Base-by-base conservation (phyloP, 2,329 filamentous ascomycete genomes). In the Aspergillus awamori region DNA sequence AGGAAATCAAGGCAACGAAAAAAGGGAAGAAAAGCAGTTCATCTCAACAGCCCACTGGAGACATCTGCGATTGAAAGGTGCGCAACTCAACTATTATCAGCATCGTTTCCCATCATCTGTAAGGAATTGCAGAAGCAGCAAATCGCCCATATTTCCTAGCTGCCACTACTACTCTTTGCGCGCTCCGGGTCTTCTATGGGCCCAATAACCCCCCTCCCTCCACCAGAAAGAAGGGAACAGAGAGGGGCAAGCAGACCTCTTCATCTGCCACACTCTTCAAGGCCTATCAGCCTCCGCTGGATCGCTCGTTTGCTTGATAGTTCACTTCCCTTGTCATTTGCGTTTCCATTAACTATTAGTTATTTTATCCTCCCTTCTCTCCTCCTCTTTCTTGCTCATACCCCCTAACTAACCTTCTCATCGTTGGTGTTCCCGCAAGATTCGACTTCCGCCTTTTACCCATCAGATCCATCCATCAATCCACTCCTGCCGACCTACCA, bases 171-270 rank as follows among this genome's bases (percentile, higher is more conserved):
- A 24, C 10, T 41, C 24, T 47, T 28, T 15, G 15, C 26, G 7
- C 47, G 7, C 47, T 13, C 41, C 57, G n/a, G 47, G 39, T 49
- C 20, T 55, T 36, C 41, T 39, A 33, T 55, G 39, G 53, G 47
- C 47, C 48, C 26, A 53, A 60, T 57, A 24, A 36, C 11, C 59
- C 56, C 57, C 59, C 51, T 53, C 57, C 59, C 51, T 53, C 49
- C 55, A 61, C 48, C 49, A 57, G 38, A n/a, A 43, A 48, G 39
- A 43, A 11, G 33, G 33, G 11, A 57, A 60, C 53, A 55, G 54
- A 60, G 53, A 57, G 47, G 61, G 56, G 53, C 49, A 61, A 13
- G 36, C 52, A 54, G 52, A 54, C 30, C 51, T 36, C 51, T 51
- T 53, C 28, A 53, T 53, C 49, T 15, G 28, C 49, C 28, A 30